Conservation (phyloP, 306 rosid species). For the Citrullus mucosospermus region DNA sequence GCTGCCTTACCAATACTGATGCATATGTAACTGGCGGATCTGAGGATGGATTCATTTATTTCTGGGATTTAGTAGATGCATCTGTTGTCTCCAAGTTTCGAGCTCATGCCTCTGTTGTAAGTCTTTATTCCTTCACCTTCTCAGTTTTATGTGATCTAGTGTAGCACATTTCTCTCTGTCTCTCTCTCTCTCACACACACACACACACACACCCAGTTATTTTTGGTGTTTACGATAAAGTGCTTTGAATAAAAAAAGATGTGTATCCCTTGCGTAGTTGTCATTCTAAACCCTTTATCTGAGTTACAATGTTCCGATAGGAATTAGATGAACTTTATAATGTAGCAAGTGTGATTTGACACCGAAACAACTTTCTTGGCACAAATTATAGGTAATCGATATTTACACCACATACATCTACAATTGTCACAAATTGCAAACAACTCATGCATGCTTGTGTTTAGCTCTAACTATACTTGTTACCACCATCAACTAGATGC, state of each 20-base stretch:
- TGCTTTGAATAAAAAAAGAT: background rate
- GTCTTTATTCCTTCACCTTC: background rate
- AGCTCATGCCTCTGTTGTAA: conserved; percentile 88
- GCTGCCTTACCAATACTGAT: conserved; percentile 87
- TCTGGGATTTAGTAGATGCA: conserved; percentile 94
- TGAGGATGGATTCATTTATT: conserved; percentile 76
- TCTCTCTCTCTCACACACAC: background rate
- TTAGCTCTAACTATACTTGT: background rate
- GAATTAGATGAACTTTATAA: background rate
- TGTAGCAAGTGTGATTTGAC: background rate
- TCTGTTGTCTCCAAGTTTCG: conserved; percentile 61
- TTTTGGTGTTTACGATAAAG: background rate
- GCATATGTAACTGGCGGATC: conserved; percentile 87
- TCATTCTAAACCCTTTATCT: background rate
- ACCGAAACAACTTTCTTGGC: background rate
- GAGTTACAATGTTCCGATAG: background rate
- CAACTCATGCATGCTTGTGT: background rate
- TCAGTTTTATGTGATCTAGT: background rate
- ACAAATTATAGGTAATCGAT: background rate
- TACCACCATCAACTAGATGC: background rate
- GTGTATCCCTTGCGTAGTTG: background rate
- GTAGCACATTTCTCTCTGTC: background rate
- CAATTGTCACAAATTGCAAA: background rate
- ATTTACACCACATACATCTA: background rate
- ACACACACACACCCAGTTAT: background rate